Evolutionary conservation across 1,284 basidiomycete species (phyloP).

Genomic region (Rhodotorula sp.): DNA sequence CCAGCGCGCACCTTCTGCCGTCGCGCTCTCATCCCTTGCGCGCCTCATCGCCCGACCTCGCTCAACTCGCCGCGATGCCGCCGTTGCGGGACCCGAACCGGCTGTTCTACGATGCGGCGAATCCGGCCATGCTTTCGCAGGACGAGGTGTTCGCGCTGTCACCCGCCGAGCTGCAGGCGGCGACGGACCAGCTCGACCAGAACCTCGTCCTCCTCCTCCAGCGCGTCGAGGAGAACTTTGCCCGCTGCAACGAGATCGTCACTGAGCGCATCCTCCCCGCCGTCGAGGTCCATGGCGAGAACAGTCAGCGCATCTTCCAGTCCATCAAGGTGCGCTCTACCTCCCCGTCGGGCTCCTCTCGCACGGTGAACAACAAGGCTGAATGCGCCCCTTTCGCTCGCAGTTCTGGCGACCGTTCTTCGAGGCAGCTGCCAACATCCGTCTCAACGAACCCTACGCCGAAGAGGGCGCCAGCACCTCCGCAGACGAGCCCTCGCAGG

Average conservation of each 20-base stretch:
- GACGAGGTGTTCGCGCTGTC: conserved; percentile 37
- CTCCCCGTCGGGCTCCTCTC: not conserved
- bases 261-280: conserved; percentile 41
- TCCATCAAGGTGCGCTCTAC: conserved; percentile 40
- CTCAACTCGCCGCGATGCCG: conserved; percentile 8
- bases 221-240: conserved; percentile 43
- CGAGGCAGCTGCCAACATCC: conserved; percentile 41
- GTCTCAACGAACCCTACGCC: conserved; percentile 21
- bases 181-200: conserved; percentile 46
- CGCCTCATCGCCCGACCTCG: not conserved
- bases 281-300: conserved; percentile 43
- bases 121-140: conserved; percentile 37
- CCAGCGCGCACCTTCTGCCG: not conserved
- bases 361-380: not conserved
- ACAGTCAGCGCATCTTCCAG: conserved; percentile 43
- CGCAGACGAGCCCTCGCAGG: conserved; percentile 18
- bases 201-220: conserved; percentile 42
- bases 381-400: not conserved
- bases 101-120: conserved; percentile 32
- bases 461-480: conserved; percentile 9
- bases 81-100: conserved; percentile 31
- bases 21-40: not conserved
- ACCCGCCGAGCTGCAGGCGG: conserved; percentile 40
- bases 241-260: conserved; percentile 38
- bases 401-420: conserved; percentile 47